Evolutionary conservation across 1,139 yeast genomes (phyloP).

Genomic region (Magnusiomyces tetraspermus): DNA sequence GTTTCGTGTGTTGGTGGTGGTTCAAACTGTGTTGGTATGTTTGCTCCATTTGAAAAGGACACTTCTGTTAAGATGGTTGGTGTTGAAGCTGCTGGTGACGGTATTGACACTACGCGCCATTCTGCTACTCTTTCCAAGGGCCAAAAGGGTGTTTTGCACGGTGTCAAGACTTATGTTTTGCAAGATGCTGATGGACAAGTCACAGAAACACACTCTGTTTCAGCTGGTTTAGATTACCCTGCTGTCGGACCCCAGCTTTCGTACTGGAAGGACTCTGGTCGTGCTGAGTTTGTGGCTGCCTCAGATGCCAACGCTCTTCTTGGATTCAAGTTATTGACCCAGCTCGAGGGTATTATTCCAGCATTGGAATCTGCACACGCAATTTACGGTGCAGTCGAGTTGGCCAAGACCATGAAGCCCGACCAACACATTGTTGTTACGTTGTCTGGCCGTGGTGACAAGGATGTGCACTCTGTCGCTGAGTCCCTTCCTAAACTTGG

Average conservation of each 20-base stretch:
- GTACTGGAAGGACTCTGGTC: slow-evolving; percentile 85
- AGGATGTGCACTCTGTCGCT: slow-evolving; percentile 96
- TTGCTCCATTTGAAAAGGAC: slow-evolving; percentile 86
- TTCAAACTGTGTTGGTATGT: slow-evolving; percentile 91
- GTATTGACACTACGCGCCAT: slow-evolving; percentile 74
- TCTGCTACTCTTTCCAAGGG: slow-evolving; percentile 93
- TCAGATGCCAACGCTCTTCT: slow-evolving; percentile 87
- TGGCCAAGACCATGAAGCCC: slow-evolving; percentile 73
- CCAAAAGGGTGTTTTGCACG: slow-evolving; percentile 95
- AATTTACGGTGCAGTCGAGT: slow-evolving; percentile 76
- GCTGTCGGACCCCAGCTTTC: slow-evolving; percentile 99
- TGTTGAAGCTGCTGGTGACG: slow-evolving; percentile 99
- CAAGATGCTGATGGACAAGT: slow-evolving; percentile 93
- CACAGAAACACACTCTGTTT: slow-evolving; percentile 93
- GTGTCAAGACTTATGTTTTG: slow-evolving; percentile 86
- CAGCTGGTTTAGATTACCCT: slow-evolving; percentile 98
- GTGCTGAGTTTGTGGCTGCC: slow-evolving; percentile 86
- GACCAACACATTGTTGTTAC: slow-evolving; percentile 80
- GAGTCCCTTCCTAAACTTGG: slow-evolving; percentile 86
- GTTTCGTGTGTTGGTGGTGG: slow-evolving; percentile 99
- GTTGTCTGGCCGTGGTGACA: slow-evolving; percentile 97
- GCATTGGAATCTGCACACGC: slow-evolving; percentile 98
- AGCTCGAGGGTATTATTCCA: slow-evolving; percentile 95
- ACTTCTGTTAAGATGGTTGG: slow-evolving; percentile 70
- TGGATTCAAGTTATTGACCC: slow-evolving; percentile 82